Percentiles rank a stretch among this genome's conserved stretches.
phyloP scores from a whole-genome alignment of 345 rosid genomes.

The Salix exigua region DNA sequence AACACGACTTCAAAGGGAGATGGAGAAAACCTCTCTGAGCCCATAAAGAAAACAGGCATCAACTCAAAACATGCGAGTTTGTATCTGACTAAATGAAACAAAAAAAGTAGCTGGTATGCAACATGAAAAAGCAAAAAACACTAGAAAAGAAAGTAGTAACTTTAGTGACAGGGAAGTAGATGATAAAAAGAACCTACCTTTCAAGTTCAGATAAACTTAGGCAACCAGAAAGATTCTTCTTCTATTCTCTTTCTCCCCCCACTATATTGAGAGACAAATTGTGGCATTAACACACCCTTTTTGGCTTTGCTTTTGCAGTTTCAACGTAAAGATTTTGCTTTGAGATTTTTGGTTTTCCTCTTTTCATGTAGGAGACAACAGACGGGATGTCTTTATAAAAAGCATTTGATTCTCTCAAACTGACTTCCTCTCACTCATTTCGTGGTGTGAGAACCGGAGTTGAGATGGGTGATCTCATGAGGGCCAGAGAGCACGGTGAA shows the following conservation, averaged over 20 bases:
- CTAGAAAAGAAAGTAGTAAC: background rate
- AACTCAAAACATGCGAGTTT: background rate
- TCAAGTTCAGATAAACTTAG: background rate
- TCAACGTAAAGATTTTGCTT: background rate
- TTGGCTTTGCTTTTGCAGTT: slow-evolving; percentile 16
- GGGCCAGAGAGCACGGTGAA: slow-evolving; percentile 9
- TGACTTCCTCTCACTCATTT: background rate
- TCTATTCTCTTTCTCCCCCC: background rate
- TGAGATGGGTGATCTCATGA: slow-evolving; percentile 10
- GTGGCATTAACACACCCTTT: slow-evolving; percentile 8
- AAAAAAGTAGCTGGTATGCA: slow-evolving; percentile 11
- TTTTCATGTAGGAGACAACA: slow-evolving; percentile 8
- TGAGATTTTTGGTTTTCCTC: background rate
- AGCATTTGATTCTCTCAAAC: slow-evolving; percentile 34
- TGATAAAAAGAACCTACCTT: slow-evolving; percentile 16
- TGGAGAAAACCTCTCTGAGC: background rate
- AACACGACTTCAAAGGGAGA: slow-evolving; percentile 3
- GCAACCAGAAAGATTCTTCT: slow-evolving; percentile 19
- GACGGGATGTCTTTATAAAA: slow-evolving; percentile 27
- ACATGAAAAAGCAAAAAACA: slow-evolving; percentile 3
- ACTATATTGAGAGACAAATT: background rate
- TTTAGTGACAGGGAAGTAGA: slow-evolving; percentile 14
- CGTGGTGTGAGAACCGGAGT: background rate
- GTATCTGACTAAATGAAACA: background rate
- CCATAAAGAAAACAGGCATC: background rate